Evolutionary conservation across 176 grass and related monocot genomes (phyloP).

Genomic region (Hsuehochloa calcarea): DNA sequence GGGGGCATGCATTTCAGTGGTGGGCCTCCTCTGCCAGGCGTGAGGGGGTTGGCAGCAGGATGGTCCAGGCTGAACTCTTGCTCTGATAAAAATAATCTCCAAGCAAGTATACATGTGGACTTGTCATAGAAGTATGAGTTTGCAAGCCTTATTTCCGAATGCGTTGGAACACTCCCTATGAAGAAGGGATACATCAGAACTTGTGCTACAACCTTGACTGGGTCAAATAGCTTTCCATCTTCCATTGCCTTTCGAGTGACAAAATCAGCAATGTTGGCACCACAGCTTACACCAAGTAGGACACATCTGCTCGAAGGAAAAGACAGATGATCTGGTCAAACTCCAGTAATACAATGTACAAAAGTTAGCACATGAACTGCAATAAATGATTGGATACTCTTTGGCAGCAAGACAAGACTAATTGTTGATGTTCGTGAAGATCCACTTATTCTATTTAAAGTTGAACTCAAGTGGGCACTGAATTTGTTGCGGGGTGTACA

Average conservation of each 20-base stretch:
- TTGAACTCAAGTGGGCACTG: not conserved
- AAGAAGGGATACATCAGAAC: constrained; percentile 99
- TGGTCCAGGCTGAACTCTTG: constrained; percentile 83
- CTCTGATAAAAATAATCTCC: constrained; percentile 82
- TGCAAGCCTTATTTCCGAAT: constrained; percentile 84
- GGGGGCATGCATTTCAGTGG: constrained; percentile 85
- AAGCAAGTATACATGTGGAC: constrained; percentile 76
- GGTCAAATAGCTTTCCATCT: constrained; percentile 58
- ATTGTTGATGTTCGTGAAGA: not conserved
- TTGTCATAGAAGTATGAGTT: constrained; percentile 97
- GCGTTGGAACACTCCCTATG: constrained; percentile 74
- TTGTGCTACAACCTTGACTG: constrained; percentile 84
- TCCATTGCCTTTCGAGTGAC: constrained; percentile 71
- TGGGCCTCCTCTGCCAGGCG: constrained; percentile 48
- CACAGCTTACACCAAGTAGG: constrained; percentile 82
- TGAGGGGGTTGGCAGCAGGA: constrained; percentile 70
- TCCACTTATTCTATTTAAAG: not conserved
- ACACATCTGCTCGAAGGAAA: constrained; percentile 71
- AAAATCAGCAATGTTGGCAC: constrained; percentile 84
- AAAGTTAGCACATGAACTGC: not conserved
- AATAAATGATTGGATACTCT: not conserved
- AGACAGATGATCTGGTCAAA: not conserved
- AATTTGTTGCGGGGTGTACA: not conserved
- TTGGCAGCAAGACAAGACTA: not conserved
- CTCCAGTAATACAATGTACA: not conserved